Evolutionary conservation across 1,139 yeast genomes (phyloP).

Genomic region (Yamadazyma spencermartinsiae): DNA sequence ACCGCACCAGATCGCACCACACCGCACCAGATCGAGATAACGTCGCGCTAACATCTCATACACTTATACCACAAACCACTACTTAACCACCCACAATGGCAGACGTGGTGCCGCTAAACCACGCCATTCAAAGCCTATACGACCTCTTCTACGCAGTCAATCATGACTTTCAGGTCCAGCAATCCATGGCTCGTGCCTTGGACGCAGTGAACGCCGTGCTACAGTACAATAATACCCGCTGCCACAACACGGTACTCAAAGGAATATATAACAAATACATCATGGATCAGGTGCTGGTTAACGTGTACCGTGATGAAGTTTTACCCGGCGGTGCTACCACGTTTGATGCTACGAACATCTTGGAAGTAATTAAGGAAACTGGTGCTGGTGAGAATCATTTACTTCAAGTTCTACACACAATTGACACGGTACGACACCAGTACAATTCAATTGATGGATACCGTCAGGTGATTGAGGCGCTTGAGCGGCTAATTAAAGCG

Average conservation of each 20-base stretch:
- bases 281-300: background rate
- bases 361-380: background rate
- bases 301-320: too few species aligned
- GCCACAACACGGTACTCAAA: background rate
- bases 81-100: too few species aligned
- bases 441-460: background rate
- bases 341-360: background rate
- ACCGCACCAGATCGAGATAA: too few species aligned
- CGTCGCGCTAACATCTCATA: too few species aligned
- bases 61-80: too few species aligned
- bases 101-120: background rate
- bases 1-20: too few species aligned
- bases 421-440: background rate
- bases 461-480: background rate
- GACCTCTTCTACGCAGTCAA: background rate
- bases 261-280: background rate
- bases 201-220: background rate
- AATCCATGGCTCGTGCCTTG: background rate
- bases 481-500: background rate
- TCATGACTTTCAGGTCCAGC: background rate
- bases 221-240: background rate
- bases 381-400: background rate
- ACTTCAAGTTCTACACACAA: background rate
- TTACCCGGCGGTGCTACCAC: background rate
- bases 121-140: constrained; percentile 2